Evolutionary conservation across 306 rosid genomes (phyloP), one percentile per base, ranked within the genome.

Genomic region (Prunus dulcis): DNA sequence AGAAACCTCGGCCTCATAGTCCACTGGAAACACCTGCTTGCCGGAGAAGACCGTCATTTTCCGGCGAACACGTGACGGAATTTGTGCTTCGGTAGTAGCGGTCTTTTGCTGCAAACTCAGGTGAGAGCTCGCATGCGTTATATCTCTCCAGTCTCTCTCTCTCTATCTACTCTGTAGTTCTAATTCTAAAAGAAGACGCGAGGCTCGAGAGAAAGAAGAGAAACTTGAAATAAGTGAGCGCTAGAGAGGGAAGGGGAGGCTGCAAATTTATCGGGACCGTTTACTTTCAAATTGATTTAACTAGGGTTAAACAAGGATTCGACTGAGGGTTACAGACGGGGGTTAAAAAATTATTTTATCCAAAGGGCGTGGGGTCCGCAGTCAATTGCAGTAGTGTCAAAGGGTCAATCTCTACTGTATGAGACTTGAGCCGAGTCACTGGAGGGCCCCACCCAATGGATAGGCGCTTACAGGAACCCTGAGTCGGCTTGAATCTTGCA

Each of bases 21-120:
- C 86, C n/a, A 92, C 87, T 69, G 98, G 97, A 60, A 94, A 87
- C 14, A 94, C 89, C 77, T 92, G 98, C 69, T 72, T 90, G 74
- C 86, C 85, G 70, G 94, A 91, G 79, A 94, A 94, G 23, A 94
- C 96, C 58, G 87, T 90, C 98, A 91, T 90, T 76, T 67, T 72
- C 84, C 23, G 72, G 78, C 72, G 78, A 20, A 75, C 69, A 47
- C 32, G 27, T 9, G 14, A 81, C 45, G 43, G 51, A 70, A 64
- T 52, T 20, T 70, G 28, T 74, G 73, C 66, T 41, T 30, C n/a
- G 38, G 28, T n/a, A 19, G 74, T 51, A 32, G 45, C 20, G 46
- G 68, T n/a, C 64, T 62, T 34, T 27, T 19, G 68, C 71, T 49
- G 77, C 77, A 47, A 41, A 8, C 52, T 68, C 72, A 65, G 80